These are phyloP conservation scores for Angophora floribunda DNA, from an alignment of 345 rosid genomes.

Conservation along the genomic window DNA sequence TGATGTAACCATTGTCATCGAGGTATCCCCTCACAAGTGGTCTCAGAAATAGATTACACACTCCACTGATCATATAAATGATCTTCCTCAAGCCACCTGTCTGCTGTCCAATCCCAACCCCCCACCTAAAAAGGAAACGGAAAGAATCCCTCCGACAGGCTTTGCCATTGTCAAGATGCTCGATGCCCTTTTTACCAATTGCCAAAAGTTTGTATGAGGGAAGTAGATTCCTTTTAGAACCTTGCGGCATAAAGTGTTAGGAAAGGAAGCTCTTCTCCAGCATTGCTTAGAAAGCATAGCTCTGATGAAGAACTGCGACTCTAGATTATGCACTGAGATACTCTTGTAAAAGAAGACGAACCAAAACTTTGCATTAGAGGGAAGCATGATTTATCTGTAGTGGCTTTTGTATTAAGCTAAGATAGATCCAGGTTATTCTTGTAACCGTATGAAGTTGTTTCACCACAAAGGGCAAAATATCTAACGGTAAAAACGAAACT, in stretches of 20 bases:
- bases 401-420: background rate
- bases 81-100: background rate
- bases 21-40: background rate
- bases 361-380: background rate
- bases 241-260: background rate
- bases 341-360: background rate
- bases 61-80: too few relatives aligned
- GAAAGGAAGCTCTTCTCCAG: background rate
- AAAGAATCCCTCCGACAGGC: background rate
- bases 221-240: background rate
- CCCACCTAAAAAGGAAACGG: background rate
- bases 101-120: background rate
- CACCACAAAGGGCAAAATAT: background rate
- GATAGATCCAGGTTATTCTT: background rate
- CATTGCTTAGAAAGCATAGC: background rate
- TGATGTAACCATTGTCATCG: background rate
- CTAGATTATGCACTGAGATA: background rate
- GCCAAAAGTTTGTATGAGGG: background rate
- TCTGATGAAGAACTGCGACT: background rate
- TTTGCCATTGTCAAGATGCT: background rate
- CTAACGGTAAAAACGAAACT: background rate
- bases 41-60: too few relatives aligned
- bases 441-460: background rate
- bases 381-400: background rate
- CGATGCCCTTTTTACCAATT: background rate